These are phyloP conservation scores for Pseudogymnoascus sp. DNA, from an alignment of 2,329 filamentous ascomycete genomes.

Conservation along the genomic window DNA sequence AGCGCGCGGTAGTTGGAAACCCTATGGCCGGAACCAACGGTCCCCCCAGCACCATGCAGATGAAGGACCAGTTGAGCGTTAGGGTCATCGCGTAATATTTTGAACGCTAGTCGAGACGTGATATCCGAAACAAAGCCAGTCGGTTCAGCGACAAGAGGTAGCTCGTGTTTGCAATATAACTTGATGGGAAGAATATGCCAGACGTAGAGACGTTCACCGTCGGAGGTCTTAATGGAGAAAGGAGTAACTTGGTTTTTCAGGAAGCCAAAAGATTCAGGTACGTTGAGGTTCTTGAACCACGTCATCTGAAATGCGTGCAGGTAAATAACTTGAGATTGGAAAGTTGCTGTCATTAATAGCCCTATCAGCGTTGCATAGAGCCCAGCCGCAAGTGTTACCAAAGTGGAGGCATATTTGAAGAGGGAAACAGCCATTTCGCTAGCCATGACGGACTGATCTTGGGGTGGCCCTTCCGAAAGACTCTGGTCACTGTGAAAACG, in stretches of 20 bases:
- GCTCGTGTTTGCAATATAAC: slow-evolving; percentile 39
- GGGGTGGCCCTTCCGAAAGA: no score
- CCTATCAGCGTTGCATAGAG: slow-evolving; percentile 40
- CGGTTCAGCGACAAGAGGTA: slow-evolving; percentile 36
- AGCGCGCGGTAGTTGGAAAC: slow-evolving; percentile 51
- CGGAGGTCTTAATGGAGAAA: no score
- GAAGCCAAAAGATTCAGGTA: no score
- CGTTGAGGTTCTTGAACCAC: no score
- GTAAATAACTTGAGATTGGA: slow-evolving; percentile 54
- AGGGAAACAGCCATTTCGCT: no score
- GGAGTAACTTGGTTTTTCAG: no score
- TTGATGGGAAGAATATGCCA: no score
- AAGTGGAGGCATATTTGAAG: slow-evolving; percentile 24
- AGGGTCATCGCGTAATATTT: slow-evolving; percentile 36
- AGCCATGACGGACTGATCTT: no score
- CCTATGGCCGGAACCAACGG: slow-evolving; percentile 27
- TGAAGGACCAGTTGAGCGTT: slow-evolving; percentile 39
- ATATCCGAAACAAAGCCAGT: slow-evolving; percentile 33
- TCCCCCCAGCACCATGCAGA: slow-evolving; percentile 37
- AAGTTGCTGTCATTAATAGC: slow-evolving; percentile 35
- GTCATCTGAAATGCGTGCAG: slow-evolving; percentile 36
- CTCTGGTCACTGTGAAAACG: no score
- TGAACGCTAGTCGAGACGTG: slow-evolving; percentile 33
- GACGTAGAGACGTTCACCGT: no score
- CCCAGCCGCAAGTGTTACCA: slow-evolving; percentile 24